Percentiles rank a stretch among this genome's conserved stretches.
phyloP scores from a whole-genome alignment of 140 eudicot genomes.

The Anethum foeniculum region DNA sequence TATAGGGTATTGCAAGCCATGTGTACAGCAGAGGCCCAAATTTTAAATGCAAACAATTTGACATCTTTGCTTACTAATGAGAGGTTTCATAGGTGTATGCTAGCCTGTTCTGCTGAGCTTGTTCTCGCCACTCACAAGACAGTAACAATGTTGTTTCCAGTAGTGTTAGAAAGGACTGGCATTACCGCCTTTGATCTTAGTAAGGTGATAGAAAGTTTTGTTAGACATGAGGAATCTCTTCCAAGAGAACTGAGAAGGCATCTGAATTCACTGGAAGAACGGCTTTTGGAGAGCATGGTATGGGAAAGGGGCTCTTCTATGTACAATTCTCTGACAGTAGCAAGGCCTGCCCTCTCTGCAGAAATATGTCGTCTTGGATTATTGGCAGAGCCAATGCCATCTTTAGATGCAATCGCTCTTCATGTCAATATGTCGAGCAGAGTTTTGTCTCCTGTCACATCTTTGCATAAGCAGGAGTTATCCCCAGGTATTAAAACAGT shows the following conservation, averaged over 20 bases:
- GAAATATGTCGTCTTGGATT: slow-evolving; percentile 76
- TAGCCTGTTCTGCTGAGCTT: slow-evolving; percentile 95
- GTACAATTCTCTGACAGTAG: slow-evolving; percentile 86
- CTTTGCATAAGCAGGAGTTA: slow-evolving; percentile 49
- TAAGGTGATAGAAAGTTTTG: slow-evolving; percentile 93
- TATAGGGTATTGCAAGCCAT: slow-evolving; percentile 83
- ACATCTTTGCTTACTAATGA: slow-evolving; percentile 83
- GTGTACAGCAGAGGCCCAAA: slow-evolving; percentile 88
- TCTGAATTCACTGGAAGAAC: slow-evolving; percentile 82
- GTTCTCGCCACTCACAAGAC: slow-evolving; percentile 98
- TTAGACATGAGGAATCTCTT: slow-evolving; percentile 85
- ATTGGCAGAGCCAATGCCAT: slow-evolving; percentile 97
- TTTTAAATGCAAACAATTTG: slow-evolving; percentile 63
- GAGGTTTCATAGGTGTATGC: slow-evolving; percentile 93
- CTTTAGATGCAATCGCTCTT: slow-evolving; percentile 83
- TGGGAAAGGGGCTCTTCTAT: slow-evolving; percentile 98
- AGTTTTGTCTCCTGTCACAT: slow-evolving; percentile 48
- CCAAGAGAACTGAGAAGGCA: slow-evolving; percentile 92
- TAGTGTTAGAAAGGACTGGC: slow-evolving; percentile 92
- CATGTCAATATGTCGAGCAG: slow-evolving; percentile 63
- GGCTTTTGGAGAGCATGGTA: slow-evolving; percentile 91
- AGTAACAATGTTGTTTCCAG: slow-evolving; percentile 95
- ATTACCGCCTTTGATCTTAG: slow-evolving; percentile 96
- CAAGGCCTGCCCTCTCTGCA: slow-evolving; percentile 62
- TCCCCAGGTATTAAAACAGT: slow-evolving; percentile 39